Percentiles rank a stretch among this genome's conserved stretches.
These are phyloP conservation scores for Croton laevigatus DNA, from an alignment of 441 rosid species.

Conservation along the genomic window DNA sequence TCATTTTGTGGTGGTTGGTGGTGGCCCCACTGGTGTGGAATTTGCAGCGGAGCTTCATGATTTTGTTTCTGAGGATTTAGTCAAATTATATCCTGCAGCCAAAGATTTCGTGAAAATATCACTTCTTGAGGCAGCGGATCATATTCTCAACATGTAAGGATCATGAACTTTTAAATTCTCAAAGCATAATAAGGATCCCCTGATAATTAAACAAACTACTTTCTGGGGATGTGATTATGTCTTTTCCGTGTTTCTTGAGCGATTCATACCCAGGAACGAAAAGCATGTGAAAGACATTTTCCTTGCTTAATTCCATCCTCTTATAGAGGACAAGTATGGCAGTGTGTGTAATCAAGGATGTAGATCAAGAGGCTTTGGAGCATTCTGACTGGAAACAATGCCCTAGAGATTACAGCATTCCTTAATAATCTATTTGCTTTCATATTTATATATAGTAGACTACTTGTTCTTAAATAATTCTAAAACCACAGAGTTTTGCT, in stretches of 20 bases:
- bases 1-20: slow-evolving; percentile 97
- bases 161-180: neutral
- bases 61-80: slow-evolving; percentile 77
- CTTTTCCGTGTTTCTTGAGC: neutral
- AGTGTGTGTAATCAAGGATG: neutral
- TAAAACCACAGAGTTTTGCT: too few species aligned
- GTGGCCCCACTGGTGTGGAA: slow-evolving; percentile 99
- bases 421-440: neutral
- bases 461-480: neutral
- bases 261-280: neutral
- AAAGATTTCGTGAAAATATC: slow-evolving; percentile 63
- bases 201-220: neutral
- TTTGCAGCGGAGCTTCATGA: slow-evolving; percentile 98
- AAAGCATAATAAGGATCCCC: neutral
- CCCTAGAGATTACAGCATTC: neutral
- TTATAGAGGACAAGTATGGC: neutral
- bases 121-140: slow-evolving; percentile 93
- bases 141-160: slow-evolving; percentile 80
- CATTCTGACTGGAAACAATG: neutral
- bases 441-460: neutral
- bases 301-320: neutral
- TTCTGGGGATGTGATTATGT: neutral
- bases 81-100: slow-evolving; percentile 69
- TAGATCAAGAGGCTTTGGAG: neutral
- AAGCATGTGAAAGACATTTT: neutral